Evolutionary conservation across 306 rosid genomes (phyloP).

Genomic region (Canavalia ensiformis): DNA sequence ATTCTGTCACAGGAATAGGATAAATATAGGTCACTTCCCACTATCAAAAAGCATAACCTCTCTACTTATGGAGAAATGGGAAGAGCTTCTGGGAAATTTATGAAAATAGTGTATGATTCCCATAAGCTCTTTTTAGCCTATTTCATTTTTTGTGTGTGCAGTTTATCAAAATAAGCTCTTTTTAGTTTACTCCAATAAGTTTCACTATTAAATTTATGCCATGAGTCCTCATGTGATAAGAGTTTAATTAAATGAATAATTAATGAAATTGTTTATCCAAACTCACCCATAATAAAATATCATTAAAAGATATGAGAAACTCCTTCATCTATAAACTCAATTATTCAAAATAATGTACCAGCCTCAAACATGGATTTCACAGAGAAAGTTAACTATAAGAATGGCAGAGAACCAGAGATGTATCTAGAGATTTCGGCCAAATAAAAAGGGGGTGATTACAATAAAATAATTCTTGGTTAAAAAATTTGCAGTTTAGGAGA

Average conservation of each 20-base stretch:
- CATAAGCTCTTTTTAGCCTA: too few relatives aligned
- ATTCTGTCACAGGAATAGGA: constrained; percentile 63
- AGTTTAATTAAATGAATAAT: too few relatives aligned
- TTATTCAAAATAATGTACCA: constrained; percentile 19
- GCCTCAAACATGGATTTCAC: constrained; percentile 22
- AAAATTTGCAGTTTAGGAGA: constrained; percentile 8
- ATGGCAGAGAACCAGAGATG: neutral
- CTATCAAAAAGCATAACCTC: constrained; percentile 19
- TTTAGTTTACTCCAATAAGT: too few relatives aligned
- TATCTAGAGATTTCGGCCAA: constrained; percentile 21
- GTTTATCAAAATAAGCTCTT: too few relatives aligned
- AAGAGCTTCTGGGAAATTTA: too few relatives aligned
- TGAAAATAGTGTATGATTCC: too few relatives aligned
- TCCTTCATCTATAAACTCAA: constrained; percentile 13
- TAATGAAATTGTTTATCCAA: too few relatives aligned
- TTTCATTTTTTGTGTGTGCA: too few relatives aligned
- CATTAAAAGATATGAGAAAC: constrained; percentile 32
- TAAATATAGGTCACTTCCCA: constrained; percentile 50
- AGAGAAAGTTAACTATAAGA: constrained; percentile 27
- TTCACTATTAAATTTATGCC: too few relatives aligned
- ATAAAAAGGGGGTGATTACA: neutral
- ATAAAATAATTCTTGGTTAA: neutral
- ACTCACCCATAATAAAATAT: neutral
- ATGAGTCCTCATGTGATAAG: too few relatives aligned
- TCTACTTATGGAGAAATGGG: neutral